A percentile compares a stretch with the other conserved stretches of the same genome.
phyloP scores from a whole-genome alignment of 768 basidiomycete genomes.

The Hydnomerulius pinastri region DNA sequence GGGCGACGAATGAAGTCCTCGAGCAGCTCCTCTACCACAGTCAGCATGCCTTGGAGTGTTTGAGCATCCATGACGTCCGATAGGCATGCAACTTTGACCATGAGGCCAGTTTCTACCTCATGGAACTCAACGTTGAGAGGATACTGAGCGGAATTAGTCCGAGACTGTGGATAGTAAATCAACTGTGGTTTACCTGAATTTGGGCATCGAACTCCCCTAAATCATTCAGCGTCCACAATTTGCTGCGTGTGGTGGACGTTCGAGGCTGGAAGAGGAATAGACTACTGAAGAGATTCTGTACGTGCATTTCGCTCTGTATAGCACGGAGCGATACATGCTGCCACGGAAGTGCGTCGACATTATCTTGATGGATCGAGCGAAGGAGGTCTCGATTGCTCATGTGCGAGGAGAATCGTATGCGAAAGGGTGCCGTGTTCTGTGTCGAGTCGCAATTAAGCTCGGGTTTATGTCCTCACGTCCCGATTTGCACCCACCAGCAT shows the following conservation, averaged over 20 bases:
- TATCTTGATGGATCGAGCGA: slow-evolving; percentile 37
- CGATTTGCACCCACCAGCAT: slow-evolving; percentile 39
- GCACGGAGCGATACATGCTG: slow-evolving; percentile 48
- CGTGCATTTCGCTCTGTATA: slow-evolving; percentile 37
- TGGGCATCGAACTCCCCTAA: slow-evolving; percentile 16
- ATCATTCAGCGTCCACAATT: slow-evolving; percentile 25
- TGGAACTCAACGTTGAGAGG: slow-evolving; percentile 45
- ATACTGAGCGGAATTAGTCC: slow-evolving; percentile 34
- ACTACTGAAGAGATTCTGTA: slow-evolving; percentile 40
- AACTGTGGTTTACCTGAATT: slow-evolving; percentile 31
- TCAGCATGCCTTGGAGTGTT: slow-evolving; percentile 19
- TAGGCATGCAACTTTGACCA: slow-evolving; percentile 38
- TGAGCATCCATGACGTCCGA: slow-evolving; percentile 28
- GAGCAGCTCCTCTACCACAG: slow-evolving; percentile 21
- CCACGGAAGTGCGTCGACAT: slow-evolving; percentile 42
- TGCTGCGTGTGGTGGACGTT: background rate
- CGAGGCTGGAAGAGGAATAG: slow-evolving; percentile 47
- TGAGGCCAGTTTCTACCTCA: slow-evolving; percentile 32
- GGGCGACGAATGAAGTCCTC: slow-evolving; percentile 20
- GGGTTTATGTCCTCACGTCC: background rate
- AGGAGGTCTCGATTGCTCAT: slow-evolving; percentile 37
- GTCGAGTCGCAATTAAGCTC: background rate
- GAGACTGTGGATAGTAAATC: background rate
- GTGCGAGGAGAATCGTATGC: slow-evolving; percentile 32
- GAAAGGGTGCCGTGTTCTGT: slow-evolving; percentile 49